Evolutionary conservation across 2,329 filamentous ascomycete species (phyloP), one percentile per base, ranked within the genome.

Genomic region (Cladophialophora carrionii): DNA sequence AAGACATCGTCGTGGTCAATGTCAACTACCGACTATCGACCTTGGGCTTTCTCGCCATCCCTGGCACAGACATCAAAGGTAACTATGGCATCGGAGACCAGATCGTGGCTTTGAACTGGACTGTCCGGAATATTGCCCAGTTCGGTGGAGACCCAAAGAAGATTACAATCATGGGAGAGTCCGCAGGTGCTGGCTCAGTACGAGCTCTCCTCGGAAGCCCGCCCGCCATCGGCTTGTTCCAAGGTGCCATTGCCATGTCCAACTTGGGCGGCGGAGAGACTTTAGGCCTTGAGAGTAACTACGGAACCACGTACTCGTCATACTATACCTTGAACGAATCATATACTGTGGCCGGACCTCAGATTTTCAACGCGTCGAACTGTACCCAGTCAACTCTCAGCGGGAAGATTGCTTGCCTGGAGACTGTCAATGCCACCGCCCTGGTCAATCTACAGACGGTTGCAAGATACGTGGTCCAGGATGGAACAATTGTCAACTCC

Each of bases 11-110:
- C 0, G 79, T 86, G 2, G 85, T 88, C 4, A 75, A 76, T 7
- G 84, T 87, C 76, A 87, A 88, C 75, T 88, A 88, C 73, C 83
- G 86, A 8, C 75, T 87, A 3, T 80, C 79, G 0, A 85, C 83
- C 0, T 77, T 88, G 0, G 86, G 86, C 0, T 88, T 86, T 70
- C 75, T 88, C 0, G 85, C 85, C 0, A 77, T 87, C 7, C 79
- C 82, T 4, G 81, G 85, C 49, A 85, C 85, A 2, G 74, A 78
- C 4, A 80, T 83, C 55, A 85, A 83, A 41, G 85, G 82, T 0
- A 85, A 85, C 67, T 84, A 78, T 67, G 83, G 83, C 2, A 80
- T 85, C 55, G 78, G 76, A 6, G 83, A 85, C 64, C 82, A 84
- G 67, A 76, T 82, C 12, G 79, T 78, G 7, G 83, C 82, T 1